A percentile compares a stretch with the other conserved stretches of the same genome.
Evolutionary conservation across 164 flowering plant species (phyloP).

Genomic region (Saururus chinensis): DNA sequence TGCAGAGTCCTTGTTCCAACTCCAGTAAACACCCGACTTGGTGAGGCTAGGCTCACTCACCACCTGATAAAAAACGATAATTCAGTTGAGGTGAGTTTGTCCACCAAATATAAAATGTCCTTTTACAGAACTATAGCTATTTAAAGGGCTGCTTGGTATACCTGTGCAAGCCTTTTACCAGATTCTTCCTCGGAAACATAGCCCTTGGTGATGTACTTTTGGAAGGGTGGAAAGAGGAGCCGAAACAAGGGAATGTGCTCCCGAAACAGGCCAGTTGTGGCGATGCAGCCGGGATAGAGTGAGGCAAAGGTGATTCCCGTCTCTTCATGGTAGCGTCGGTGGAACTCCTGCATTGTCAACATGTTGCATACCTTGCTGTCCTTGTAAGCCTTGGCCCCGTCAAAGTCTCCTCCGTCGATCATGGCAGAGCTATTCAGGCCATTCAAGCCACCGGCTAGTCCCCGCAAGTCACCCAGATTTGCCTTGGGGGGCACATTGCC

Average conservation of each 20-base stretch:
- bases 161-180: slow-evolving; percentile 94
- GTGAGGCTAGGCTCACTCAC: slow-evolving; percentile 90
- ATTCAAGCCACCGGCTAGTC: slow-evolving; percentile 78
- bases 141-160: slow-evolving; percentile 2
- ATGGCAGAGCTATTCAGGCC: slow-evolving; percentile 78
- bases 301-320: slow-evolving; percentile 89
- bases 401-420: slow-evolving; percentile 93
- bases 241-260: slow-evolving; percentile 92
- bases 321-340: slow-evolving; percentile 86
- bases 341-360: slow-evolving; percentile 99
- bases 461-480: slow-evolving; percentile 92
- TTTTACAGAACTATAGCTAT: too few species aligned
- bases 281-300: slow-evolving; percentile 98
- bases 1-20: slow-evolving; percentile 92
- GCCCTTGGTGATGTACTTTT: slow-evolving; percentile 96
- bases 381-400: slow-evolving; percentile 98
- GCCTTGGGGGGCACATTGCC: slow-evolving; percentile 99
- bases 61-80: slow-evolving; percentile 33
- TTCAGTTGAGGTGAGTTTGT: background rate
- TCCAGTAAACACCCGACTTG: slow-evolving; percentile 99
- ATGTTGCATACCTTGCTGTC: slow-evolving; percentile 99
- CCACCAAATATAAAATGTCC: too few species aligned
- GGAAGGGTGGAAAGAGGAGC: slow-evolving; percentile 94
- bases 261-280: slow-evolving; percentile 83
- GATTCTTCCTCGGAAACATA: slow-evolving; percentile 86